A percentile compares a stretch with the other conserved stretches of the same genome.
These are phyloP conservation scores for Zarea fungicola DNA, from an alignment of 2,329 filamentous ascomycete species.

Conservation along the genomic window DNA sequence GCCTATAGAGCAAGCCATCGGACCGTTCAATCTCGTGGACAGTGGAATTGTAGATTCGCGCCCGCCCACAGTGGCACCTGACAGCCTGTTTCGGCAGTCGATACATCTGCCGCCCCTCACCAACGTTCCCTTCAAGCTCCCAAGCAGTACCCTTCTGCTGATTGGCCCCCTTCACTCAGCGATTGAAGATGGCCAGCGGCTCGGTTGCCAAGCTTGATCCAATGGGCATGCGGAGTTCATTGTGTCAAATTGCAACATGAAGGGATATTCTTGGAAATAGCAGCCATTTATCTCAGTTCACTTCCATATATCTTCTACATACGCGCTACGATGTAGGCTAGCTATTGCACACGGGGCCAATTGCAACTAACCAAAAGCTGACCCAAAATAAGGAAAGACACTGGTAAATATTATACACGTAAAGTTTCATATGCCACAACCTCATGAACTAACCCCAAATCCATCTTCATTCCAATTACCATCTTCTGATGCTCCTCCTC, in stretches of 20 bases:
- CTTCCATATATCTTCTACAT: neutral
- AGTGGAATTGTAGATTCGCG: no score
- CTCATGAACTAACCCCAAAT: slow-evolving; percentile 37
- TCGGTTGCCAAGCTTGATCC: neutral
- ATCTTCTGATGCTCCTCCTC: slow-evolving; percentile 33
- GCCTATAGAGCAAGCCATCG: no score
- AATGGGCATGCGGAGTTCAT: neutral
- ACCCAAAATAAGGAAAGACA: neutral
- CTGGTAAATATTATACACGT: slow-evolving; percentile 6
- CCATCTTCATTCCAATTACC: slow-evolving; percentile 62
- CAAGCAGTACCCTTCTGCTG: neutral
- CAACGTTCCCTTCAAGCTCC: no score
- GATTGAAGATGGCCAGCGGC: neutral
- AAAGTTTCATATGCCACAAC: neutral
- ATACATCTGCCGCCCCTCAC: no score
- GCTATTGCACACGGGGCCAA: neutral
- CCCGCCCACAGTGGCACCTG: no score
- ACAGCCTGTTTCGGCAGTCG: no score
- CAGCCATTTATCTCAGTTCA: neutral
- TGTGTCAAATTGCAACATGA: neutral
- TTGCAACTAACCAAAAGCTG: neutral
- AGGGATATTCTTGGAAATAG: neutral
- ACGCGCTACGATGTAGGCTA: slow-evolving; percentile 8
- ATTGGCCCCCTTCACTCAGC: neutral
- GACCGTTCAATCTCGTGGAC: no score